Base-by-base conservation (phyloP, 768 basidiomycete species). In the Collybia sordida region DNA sequence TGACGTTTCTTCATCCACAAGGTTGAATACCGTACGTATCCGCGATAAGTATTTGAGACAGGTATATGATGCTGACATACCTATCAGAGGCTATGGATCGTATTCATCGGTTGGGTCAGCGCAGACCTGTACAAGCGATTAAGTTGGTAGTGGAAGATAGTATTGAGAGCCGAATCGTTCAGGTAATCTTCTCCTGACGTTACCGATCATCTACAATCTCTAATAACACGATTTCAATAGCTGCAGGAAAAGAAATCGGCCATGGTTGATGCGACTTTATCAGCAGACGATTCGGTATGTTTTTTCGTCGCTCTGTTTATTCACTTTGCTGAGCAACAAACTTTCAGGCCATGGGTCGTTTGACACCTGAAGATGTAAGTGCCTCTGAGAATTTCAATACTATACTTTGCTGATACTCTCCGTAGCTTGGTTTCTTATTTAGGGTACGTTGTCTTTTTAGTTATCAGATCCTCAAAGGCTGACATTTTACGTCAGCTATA, bases 161-260 rank as follows among this genome's bases (percentile, higher is more conserved):
- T 52, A 98, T 99, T 54, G 97, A 99, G 65, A 88, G 86, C 59
- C 86, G 93, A 53, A 98, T 99, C 50, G 79, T 99, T 15, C 92
- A 96, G 69, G 83, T 87, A n/a, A 42, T 43, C 72, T 50, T 11
- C 11, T 38, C 4, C n/a, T 25, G 3, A 44, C 41, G 31, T 3
- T 31, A 6, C 9, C 31, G 3, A 11, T 31, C 31, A 11, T 14
- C 9, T 31, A 31, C 31, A 31, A 4, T 9, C 31, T 31, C 14
- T 31, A 14, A 11, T 31, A 12, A 31, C 14, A 14, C 5, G 19
- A 6, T 14, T 27, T 41, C 17, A 55, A 15, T 50, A 88, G 83
- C 72, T 96, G n/a, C 94, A 98, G 70, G 93, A 97, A 68, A 97
- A 98, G 75, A 99, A 99, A 66, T 82, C 86, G 34, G 93, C 93